Evolutionary conservation across 768 basidiomycete genomes (phyloP).

Genomic region (Boletus speciosus): DNA sequence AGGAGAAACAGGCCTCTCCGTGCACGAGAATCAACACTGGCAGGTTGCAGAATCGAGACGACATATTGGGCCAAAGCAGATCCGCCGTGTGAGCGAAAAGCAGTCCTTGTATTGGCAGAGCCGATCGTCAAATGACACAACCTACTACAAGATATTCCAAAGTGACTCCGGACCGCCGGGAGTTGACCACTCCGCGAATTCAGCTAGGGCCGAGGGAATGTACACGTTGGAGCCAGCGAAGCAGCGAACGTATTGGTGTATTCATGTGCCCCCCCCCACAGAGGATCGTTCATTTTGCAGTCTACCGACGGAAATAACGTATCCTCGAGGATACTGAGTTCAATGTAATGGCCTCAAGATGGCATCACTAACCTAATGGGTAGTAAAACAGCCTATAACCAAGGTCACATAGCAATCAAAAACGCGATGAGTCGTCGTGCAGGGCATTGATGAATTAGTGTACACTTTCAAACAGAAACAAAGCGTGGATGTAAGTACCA

Average conservation of each 20-base stretch:
- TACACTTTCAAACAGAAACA: slow-evolving; percentile 31
- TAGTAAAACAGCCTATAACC: slow-evolving; percentile 18
- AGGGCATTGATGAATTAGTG: slow-evolving; percentile 29
- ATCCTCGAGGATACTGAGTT: slow-evolving; percentile 15
- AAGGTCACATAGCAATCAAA: slow-evolving; percentile 27
- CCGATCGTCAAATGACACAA: background rate
- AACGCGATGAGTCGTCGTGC: slow-evolving; percentile 13
- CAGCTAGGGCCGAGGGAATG: no score
- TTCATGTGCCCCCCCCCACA: background rate
- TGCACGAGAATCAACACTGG: no score
- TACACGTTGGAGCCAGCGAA: no score
- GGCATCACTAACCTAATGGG: slow-evolving; percentile 17
- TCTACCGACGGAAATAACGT: slow-evolving; percentile 11
- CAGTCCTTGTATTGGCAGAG: background rate
- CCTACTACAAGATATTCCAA: background rate
- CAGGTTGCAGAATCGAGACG: no score
- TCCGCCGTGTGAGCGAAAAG: background rate
- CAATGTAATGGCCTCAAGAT: slow-evolving; percentile 22
- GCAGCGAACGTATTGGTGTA: background rate
- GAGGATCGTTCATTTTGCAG: slow-evolving; percentile 2
- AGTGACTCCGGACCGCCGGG: background rate
- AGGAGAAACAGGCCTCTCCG: no score
- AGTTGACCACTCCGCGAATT: slow-evolving; percentile 19
- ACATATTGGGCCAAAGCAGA: background rate
- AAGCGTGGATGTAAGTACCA: slow-evolving; percentile 29